A percentile compares a stretch with the other conserved stretches of the same genome.
Conservation (phyloP, 1,284 basidiomycete genomes). For the Trametes polyzona region DNA sequence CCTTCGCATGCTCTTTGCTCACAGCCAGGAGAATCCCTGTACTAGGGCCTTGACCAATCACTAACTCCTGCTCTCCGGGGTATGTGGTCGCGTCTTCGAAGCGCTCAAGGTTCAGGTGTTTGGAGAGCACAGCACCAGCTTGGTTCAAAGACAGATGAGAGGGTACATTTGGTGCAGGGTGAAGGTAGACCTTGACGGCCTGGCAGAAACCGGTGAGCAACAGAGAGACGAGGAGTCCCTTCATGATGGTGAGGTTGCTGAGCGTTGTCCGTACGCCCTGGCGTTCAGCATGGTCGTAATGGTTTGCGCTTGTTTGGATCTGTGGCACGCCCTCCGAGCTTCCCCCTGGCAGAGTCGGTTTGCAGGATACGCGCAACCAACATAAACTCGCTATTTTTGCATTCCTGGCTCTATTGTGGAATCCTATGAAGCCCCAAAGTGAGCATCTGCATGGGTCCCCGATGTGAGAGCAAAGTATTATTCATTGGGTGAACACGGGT, state of each 20-base stretch:
- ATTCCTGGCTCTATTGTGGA: too few species aligned
- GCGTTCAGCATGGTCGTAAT: constrained; percentile 14
- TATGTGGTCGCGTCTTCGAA: constrained; percentile 46
- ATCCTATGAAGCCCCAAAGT: too few species aligned
- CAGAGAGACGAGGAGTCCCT: constrained; percentile 31
- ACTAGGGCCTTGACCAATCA: constrained; percentile 59
- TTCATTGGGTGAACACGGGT: not conserved
- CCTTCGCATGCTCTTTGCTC: constrained; percentile 58
- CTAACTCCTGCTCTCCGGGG: constrained; percentile 45
- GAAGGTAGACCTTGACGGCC: constrained; percentile 58
- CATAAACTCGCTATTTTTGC: too few species aligned
- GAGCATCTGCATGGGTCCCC: too few species aligned
- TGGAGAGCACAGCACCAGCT: constrained; percentile 62
- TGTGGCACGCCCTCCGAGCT: constrained; percentile 14
- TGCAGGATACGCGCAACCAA: too few species aligned
- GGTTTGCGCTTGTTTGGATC: constrained; percentile 19
- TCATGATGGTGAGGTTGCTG: constrained; percentile 33
- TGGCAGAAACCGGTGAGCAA: constrained; percentile 37
- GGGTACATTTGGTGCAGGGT: constrained; percentile 40
- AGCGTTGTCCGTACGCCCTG: not conserved
- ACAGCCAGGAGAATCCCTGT: constrained; percentile 60
- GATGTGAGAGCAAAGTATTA: too few species aligned
- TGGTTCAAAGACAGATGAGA: constrained; percentile 51
- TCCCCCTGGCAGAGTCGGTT: too few species aligned
- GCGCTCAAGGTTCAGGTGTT: constrained; percentile 70